Evolutionary conservation across 2,329 filamentous ascomycete species (phyloP).

Genomic region (Aquanectria penicillioides): DNA sequence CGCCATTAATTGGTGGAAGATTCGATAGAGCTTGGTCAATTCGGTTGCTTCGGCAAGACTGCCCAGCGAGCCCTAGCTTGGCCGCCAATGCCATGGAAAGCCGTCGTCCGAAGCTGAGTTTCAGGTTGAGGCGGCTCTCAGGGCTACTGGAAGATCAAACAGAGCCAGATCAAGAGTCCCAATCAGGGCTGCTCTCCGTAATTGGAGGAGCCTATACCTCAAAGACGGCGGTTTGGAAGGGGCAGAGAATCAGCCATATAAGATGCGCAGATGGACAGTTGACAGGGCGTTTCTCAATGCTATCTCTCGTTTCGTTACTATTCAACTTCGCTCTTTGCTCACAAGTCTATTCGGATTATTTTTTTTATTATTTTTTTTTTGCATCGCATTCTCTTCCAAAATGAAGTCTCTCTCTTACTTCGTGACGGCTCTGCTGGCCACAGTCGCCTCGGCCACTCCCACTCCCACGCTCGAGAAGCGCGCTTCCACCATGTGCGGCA

Average conservation of each 20-base stretch:
- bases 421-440: constrained; percentile 43
- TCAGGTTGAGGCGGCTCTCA: constrained; percentile 2
- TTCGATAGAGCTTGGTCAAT: neutral
- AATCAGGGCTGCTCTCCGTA: constrained; percentile 1
- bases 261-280: too few relatives aligned
- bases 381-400: too few relatives aligned
- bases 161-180: neutral
- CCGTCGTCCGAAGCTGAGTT: neutral
- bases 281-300: too few relatives aligned
- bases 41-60: constrained; percentile 1
- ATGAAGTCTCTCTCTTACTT: constrained; percentile 37
- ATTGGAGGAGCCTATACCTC: constrained; percentile 1
- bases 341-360: neutral
- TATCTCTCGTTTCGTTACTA: neutral
- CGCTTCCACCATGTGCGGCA: constrained; percentile 49
- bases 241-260: neutral
- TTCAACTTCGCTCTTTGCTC: neutral
- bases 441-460: constrained; percentile 40
- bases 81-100: constrained; percentile 5
- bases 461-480: constrained; percentile 47
- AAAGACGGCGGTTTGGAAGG: neutral
- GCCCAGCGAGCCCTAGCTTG: neutral
- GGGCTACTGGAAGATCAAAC: neutral
- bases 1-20: constrained; percentile 7
- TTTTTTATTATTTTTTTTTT: neutral